Conservation (phyloP, 805 yeast genomes). For the Barnettozyma sp. region DNA sequence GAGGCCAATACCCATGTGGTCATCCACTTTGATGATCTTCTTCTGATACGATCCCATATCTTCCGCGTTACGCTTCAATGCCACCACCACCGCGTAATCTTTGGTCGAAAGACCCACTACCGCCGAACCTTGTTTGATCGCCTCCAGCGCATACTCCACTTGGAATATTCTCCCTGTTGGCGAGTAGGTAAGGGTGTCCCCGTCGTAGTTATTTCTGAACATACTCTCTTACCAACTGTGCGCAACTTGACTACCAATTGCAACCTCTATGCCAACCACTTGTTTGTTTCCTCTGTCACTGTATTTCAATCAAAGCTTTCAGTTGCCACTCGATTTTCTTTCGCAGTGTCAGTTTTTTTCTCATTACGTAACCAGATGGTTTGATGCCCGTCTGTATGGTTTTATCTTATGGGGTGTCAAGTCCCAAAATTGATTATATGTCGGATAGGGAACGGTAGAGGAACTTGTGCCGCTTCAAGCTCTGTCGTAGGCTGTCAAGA, state of each 20-base stretch:
- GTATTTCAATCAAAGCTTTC: no score
- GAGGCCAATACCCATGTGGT: conserved; percentile 88
- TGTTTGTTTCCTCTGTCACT: no score
- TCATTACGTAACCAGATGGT: no score
- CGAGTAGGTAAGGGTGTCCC: conserved; percentile 96
- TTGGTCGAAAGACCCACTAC: conserved; percentile 90
- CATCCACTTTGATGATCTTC: conserved; percentile 86
- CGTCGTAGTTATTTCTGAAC: conserved; percentile 98
- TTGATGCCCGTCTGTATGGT: no score
- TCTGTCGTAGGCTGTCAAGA: conserved; percentile 1
- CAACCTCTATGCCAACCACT: no score
- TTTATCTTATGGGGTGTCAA: neutral
- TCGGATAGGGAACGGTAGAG: neutral
- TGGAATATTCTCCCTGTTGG: conserved; percentile 89
- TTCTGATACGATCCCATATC: conserved; percentile 95
- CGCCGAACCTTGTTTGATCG: conserved; percentile 96
- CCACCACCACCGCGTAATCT: conserved; percentile 85
- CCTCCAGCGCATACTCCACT: conserved; percentile 84
- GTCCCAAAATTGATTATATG: neutral
- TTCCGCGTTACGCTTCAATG: conserved; percentile 93
- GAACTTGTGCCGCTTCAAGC: neutral
- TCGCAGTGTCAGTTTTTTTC: no score
- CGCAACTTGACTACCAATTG: no score
- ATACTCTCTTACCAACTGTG: no score
- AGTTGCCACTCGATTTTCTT: conserved; percentile 9